Evolutionary conservation across 768 basidiomycete genomes (phyloP).

Genomic region (Mycena amicta): DNA sequence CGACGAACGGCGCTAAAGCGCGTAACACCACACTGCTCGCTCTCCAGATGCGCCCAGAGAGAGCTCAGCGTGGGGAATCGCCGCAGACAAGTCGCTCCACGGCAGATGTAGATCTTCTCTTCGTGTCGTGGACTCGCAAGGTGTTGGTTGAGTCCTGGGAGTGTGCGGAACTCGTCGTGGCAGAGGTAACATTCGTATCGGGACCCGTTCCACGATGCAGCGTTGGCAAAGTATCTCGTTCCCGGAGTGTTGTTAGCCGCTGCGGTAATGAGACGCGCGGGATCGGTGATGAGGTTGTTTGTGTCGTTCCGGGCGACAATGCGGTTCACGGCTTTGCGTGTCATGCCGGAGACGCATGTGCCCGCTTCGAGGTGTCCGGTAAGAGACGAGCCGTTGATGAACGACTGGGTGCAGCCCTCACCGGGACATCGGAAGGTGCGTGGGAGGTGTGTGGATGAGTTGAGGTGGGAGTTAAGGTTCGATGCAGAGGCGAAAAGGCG

Average conservation of each 20-base stretch:
- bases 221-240: too few species aligned
- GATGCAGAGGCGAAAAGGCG: slow-evolving; percentile 43
- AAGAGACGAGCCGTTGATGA: slow-evolving; percentile 58
- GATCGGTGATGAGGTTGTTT: slow-evolving; percentile 55
- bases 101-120: slow-evolving; percentile 58
- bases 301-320: slow-evolving; percentile 47
- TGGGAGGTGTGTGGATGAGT: slow-evolving; percentile 52
- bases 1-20: slow-evolving; percentile 47
- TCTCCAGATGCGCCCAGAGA: slow-evolving; percentile 68
- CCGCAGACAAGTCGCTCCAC: slow-evolving; percentile 42
- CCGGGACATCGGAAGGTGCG: slow-evolving; percentile 39
- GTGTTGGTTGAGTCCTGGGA: slow-evolving; percentile 59
- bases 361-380: slow-evolving; percentile 67
- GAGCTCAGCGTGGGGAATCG: slow-evolving; percentile 57
- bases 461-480: slow-evolving; percentile 49
- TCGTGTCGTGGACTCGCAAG: slow-evolving; percentile 63
- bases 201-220: too few species aligned
- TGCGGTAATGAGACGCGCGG: slow-evolving; percentile 50
- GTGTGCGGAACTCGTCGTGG: slow-evolving; percentile 40
- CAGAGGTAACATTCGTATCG: slow-evolving; percentile 70
- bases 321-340: slow-evolving; percentile 42
- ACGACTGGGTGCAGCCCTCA: slow-evolving; percentile 46
- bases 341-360: slow-evolving; percentile 52
- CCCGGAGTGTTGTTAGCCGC: slow-evolving; percentile 38
- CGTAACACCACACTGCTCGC: slow-evolving; percentile 56